Evolutionary conservation across 139 green algal genomes (phyloP), one percentile per base, ranked within the genome.

Genomic region (Closterium sp.): DNA sequence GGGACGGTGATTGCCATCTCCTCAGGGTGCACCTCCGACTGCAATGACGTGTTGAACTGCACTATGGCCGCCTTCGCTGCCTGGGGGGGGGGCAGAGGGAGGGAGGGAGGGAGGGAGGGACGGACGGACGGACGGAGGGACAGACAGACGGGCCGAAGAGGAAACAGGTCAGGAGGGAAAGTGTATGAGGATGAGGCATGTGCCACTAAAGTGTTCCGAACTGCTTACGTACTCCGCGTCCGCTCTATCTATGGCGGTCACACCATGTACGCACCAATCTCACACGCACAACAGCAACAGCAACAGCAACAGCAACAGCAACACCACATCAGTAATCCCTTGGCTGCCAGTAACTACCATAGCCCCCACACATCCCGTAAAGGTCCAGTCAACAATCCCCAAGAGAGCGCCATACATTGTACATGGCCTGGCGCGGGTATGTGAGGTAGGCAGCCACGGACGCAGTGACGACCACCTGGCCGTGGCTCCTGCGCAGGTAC

Each of bases 381-480:
- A n/a, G n/a, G n/a, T n/a, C n/a, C n/a, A n/a, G n/a, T n/a, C n/a
- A n/a, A n/a, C n/a, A n/a, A n/a, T n/a, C n/a, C n/a, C n/a, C n/a
- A n/a, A n/a, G n/a, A n/a, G n/a, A n/a, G n/a, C n/a, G n/a, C n/a
- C n/a, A 28, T 86, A 92, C 92, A 55, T 94, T 94, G 85, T 94
- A 94, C 19, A 94, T 30, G 32, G 64, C 19, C 30, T 94, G 92
- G 32, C 92, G 85, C 4, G 92, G 90, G 33, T 83, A 91, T 6
- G 90, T 88, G 33, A 91, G 33, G 33, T 89, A 94, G 1, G 64
- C 92, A 0, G 35, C 92, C 36, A 94, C 90, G 7, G 90, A 94
- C n/a, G 90, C 89, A 8, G 84, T 94, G n/a, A 94, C 92, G 12
- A 94, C 36, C 21, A 94, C 81, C 55, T 94, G 92, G 3, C 92